phyloP scores from a whole-genome alignment of 2,329 filamentous ascomycete species.

The Xylariaceae sp. region DNA sequence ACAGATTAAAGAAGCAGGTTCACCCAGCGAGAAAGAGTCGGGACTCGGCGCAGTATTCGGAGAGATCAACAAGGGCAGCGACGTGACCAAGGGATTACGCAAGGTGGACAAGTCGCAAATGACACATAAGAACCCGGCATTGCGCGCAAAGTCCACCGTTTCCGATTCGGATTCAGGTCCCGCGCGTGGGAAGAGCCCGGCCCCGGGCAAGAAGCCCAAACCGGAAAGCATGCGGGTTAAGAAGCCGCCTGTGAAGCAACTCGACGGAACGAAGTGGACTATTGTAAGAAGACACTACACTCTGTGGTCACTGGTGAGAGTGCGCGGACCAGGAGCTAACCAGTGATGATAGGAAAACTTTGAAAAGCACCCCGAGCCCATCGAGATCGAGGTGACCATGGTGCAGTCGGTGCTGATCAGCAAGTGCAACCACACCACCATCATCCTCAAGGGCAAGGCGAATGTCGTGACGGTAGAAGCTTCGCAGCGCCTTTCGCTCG shows the following conservation, averaged over 20 bases:
- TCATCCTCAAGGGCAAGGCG: constrained; percentile 86
- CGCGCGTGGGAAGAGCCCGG: constrained; percentile 71
- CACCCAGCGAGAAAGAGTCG: constrained; percentile 39
- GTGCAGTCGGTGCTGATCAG: constrained; percentile 88
- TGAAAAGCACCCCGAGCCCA: constrained; percentile 65
- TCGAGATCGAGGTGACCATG: constrained; percentile 77
- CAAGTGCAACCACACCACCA: constrained; percentile 82
- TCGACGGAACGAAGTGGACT: constrained; percentile 90
- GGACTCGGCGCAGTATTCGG: constrained; percentile 87
- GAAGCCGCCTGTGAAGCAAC: constrained; percentile 72
- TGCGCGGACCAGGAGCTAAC: constrained; percentile 7
- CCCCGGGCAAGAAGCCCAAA: constrained; percentile 82
- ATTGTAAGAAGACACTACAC: constrained; percentile 47
- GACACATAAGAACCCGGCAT: constrained; percentile 95
- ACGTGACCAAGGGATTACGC: constrained; percentile 80
- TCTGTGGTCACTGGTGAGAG: neutral
- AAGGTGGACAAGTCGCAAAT: constrained; percentile 95
- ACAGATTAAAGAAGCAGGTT: constrained; percentile 48
- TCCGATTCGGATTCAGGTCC: constrained; percentile 46
- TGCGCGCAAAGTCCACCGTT: constrained; percentile 69
- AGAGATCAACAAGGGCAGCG: constrained; percentile 81
- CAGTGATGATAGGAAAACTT: constrained; percentile 67
- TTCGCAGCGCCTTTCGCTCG: constrained; percentile 73
- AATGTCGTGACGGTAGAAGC: constrained; percentile 98
- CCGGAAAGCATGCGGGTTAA: constrained; percentile 79